Percentiles rank a stretch among this genome's conserved stretches.
Conservation (phyloP, 2,329 filamentous ascomycete species). For the Coniella vitis region DNA sequence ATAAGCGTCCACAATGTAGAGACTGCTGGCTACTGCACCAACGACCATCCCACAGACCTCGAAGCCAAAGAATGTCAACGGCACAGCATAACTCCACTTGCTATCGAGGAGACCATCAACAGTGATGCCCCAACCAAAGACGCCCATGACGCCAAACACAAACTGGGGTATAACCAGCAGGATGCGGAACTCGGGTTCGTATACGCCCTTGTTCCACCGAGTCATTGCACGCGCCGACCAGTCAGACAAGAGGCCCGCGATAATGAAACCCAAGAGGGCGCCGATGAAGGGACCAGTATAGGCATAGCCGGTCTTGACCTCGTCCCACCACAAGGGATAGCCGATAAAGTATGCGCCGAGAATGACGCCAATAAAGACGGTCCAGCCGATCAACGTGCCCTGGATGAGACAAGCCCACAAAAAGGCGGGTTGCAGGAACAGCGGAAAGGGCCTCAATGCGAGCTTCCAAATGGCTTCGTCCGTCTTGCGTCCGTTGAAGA, state of each 20-base stretch:
- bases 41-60: slow-evolving; percentile 89
- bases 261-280: slow-evolving; percentile 66
- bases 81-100: slow-evolving; percentile 64
- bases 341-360: slow-evolving; percentile 76
- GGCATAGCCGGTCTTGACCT: slow-evolving; percentile 76
- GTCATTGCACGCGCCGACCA: slow-evolving; percentile 65
- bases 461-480: slow-evolving; percentile 64
- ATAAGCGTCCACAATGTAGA: slow-evolving; percentile 92
- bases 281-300: slow-evolving; percentile 84
- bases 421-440: slow-evolving; percentile 80
- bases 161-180: slow-evolving; percentile 77
- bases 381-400: slow-evolving; percentile 90
- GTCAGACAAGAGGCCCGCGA: slow-evolving; percentile 72
- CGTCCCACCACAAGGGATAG: slow-evolving; percentile 73
- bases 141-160: slow-evolving; percentile 66
- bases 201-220: slow-evolving; percentile 67
- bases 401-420: slow-evolving; percentile 75
- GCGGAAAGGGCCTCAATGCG: slow-evolving; percentile 67
- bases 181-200: slow-evolving; percentile 88
- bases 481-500: slow-evolving; percentile 78
- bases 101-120: slow-evolving; percentile 47
- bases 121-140: slow-evolving; percentile 80
- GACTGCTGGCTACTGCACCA: slow-evolving; percentile 74
- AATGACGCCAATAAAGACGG: slow-evolving; percentile 82
- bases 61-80: slow-evolving; percentile 75